These are phyloP conservation scores for Trapa incisa DNA, from an alignment of 345 rosid species.

Conservation along the genomic window DNA sequence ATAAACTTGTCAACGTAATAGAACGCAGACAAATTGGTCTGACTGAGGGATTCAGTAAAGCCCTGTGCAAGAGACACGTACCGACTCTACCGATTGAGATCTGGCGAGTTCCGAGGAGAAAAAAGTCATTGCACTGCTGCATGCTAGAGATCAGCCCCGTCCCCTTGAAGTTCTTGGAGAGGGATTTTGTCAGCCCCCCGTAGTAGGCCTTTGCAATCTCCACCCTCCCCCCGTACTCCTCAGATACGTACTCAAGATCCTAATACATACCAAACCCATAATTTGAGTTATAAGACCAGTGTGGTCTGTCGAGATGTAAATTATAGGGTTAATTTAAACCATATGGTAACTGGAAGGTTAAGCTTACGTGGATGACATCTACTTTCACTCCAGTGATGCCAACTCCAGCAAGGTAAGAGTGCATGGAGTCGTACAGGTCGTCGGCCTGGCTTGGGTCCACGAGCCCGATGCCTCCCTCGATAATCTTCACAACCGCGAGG, in stretches of 20 bases:
- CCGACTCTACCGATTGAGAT: conserved; percentile 86
- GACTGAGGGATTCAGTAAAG: no score
- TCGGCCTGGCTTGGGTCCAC: conserved; percentile 56
- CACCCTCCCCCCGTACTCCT: conserved; percentile 76
- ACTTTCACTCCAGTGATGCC: conserved; percentile 76
- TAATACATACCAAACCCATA: conserved; percentile 5
- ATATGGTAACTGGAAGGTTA: no score
- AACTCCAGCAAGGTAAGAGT: conserved; percentile 51
- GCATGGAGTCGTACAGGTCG: conserved; percentile 70
- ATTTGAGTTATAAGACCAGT: no score
- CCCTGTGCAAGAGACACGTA: conserved; percentile 10
- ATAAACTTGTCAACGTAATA: no score
- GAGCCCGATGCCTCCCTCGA: conserved; percentile 70
- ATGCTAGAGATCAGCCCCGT: conserved; percentile 64
- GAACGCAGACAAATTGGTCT: no score
- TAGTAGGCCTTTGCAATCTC: conserved; percentile 63
- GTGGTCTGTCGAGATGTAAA: background rate
- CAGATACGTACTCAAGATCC: conserved; percentile 60
- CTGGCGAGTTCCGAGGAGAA: conserved; percentile 74
- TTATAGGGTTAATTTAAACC: no score
- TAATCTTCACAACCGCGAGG: conserved; percentile 64
- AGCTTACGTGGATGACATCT: conserved; percentile 78
- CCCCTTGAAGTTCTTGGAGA: conserved; percentile 69
- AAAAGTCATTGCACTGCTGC: conserved; percentile 91
- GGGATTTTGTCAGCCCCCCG: conserved; percentile 47